A percentile compares a stretch with the other conserved stretches of the same genome.
Conservation (phyloP, 2,329 filamentous ascomycete genomes). For the Beauveria caledonica region DNA sequence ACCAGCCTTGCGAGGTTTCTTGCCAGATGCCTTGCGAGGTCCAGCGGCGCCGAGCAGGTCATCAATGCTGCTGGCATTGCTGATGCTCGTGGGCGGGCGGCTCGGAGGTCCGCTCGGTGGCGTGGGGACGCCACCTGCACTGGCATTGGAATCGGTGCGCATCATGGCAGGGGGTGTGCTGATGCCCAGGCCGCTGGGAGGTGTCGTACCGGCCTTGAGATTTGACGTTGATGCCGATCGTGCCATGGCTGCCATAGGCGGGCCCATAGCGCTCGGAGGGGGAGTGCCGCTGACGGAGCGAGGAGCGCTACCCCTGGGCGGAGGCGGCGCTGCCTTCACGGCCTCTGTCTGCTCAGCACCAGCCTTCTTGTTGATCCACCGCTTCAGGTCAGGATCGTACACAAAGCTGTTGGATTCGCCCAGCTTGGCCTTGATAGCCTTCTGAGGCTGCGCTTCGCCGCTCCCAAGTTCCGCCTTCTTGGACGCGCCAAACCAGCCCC, state of each 20-base stretch:
- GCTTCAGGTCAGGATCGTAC: conserved; percentile 91
- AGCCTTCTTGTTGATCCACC: conserved; percentile 96
- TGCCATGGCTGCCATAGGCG: conserved; percentile 20
- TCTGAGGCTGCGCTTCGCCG: conserved; percentile 40
- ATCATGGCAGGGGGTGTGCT: conserved; percentile 33
- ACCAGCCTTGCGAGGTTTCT: conserved; percentile 72
- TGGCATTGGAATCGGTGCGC: conserved; percentile 40
- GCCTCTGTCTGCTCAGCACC: conserved; percentile 54
- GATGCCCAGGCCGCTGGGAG: conserved; percentile 28
- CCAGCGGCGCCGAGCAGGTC: conserved; percentile 73
- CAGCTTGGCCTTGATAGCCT: conserved; percentile 83
- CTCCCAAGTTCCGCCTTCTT: conserved; percentile 33
- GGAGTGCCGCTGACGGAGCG: conserved; percentile 47
- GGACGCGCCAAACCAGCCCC: conserved; percentile 76
- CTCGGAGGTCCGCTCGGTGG: conserved; percentile 48
- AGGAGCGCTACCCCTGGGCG: conserved; percentile 54
- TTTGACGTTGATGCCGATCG: conserved; percentile 21
- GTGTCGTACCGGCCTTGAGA: conserved; percentile 21
- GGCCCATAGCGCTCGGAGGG: conserved; percentile 32
- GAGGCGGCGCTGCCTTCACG: conserved; percentile 66
- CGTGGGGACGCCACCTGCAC: conserved; percentile 22
- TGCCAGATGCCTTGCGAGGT: conserved; percentile 56
- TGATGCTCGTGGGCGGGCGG: conserved; percentile 72
- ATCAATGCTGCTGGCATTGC: conserved; percentile 89
- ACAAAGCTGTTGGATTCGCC: conserved; percentile 90